These are phyloP conservation scores for Rhizopogon vinicolor DNA, from an alignment of 768 basidiomycete genomes.

Conservation along the genomic window DNA sequence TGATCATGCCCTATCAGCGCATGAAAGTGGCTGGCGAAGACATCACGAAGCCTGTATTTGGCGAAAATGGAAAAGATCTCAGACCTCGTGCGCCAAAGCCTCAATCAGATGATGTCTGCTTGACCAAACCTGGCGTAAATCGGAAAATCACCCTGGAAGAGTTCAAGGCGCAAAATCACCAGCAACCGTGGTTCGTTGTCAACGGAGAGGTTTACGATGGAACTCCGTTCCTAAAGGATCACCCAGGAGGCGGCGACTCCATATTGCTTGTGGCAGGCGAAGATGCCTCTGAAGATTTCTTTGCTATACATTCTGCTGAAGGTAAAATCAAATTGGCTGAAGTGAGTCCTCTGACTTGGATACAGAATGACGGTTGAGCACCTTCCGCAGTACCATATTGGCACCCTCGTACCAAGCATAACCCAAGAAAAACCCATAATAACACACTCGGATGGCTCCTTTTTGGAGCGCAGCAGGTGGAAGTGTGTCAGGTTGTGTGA, in stretches of 20 bases:
- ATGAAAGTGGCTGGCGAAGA: slow-evolving; percentile 43
- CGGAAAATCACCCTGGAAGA: slow-evolving; percentile 42
- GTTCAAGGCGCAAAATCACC: slow-evolving; percentile 31
- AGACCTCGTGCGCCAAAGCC: background rate
- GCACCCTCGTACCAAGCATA: slow-evolving; percentile 32
- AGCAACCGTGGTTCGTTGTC: slow-evolving; percentile 48
- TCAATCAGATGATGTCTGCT: slow-evolving; percentile 22
- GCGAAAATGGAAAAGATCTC: background rate
- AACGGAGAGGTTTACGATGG: slow-evolving; percentile 54
- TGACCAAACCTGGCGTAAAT: slow-evolving; percentile 42
- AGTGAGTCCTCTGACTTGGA: slow-evolving; percentile 14
- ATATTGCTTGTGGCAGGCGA: slow-evolving; percentile 53
- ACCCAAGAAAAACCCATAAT: background rate
- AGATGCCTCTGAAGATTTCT: slow-evolving; percentile 61
- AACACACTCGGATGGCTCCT: slow-evolving; percentile 14
- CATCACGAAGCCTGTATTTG: slow-evolving; percentile 37
- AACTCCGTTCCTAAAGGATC: slow-evolving; percentile 45
- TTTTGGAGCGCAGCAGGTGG: slow-evolving; percentile 47
- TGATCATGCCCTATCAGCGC: slow-evolving; percentile 20
- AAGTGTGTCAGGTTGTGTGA: slow-evolving; percentile 36
- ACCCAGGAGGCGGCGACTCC: slow-evolving; percentile 55
- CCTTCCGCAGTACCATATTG: slow-evolving; percentile 38
- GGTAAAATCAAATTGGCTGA: slow-evolving; percentile 41
- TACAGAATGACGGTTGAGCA: slow-evolving; percentile 5
- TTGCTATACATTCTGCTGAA: slow-evolving; percentile 56